phyloP scores from a whole-genome alignment of 305 asterid genomes.

The Caryopteris hybrid region DNA sequence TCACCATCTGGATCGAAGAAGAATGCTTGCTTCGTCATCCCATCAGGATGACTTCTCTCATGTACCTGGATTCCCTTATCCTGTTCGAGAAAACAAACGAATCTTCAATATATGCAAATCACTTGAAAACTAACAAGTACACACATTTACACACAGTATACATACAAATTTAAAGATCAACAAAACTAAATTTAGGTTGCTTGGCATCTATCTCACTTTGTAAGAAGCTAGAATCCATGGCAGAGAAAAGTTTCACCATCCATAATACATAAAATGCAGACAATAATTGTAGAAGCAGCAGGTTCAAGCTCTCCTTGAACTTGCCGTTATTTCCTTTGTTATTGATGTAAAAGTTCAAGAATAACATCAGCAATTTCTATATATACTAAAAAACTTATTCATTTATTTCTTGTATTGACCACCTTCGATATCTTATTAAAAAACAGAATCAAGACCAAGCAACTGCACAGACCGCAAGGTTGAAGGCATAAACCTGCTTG shows the following conservation, averaged over 20 bases:
- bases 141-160: too few species aligned
- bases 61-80: slow-evolving; percentile 65
- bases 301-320: not conserved
- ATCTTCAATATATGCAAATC: not conserved
- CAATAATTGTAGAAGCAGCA: too few species aligned
- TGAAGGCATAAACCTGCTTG: not conserved
- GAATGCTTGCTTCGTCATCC: slow-evolving; percentile 73
- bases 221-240: too few species aligned
- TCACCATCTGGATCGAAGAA: slow-evolving; percentile 96
- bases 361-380: not conserved
- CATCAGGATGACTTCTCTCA: slow-evolving; percentile 57
- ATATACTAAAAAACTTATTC: not conserved
- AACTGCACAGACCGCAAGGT: not conserved
- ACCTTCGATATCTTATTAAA: not conserved
- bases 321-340: too few species aligned
- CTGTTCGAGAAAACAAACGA: slow-evolving; percentile 26
- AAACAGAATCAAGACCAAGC: not conserved
- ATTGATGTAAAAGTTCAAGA: not conserved
- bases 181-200: too few species aligned
- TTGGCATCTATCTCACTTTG: too few species aligned
- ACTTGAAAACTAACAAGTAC: not conserved
- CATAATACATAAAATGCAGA: too few species aligned
- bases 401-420: not conserved
- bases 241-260: too few species aligned
- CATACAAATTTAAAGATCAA: too few species aligned